These are phyloP conservation scores for Ascochyta lentis DNA, from an alignment of 2,329 filamentous ascomycete species.

Conservation along the genomic window DNA sequence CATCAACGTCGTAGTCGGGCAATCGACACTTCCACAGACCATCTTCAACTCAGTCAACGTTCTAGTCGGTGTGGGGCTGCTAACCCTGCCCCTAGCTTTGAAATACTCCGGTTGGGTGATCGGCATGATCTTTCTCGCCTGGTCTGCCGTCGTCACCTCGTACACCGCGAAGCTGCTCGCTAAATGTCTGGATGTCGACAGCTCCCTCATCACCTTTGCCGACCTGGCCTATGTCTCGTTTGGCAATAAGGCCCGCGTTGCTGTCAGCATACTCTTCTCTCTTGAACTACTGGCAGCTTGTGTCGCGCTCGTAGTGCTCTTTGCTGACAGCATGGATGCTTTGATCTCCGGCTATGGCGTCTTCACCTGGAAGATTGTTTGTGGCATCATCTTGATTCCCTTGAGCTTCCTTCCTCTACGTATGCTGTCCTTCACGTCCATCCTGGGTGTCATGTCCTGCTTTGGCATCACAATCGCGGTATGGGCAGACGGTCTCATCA, in stretches of 20 bases:
- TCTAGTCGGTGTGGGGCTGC: slow-evolving; percentile 84
- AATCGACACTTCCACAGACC: slow-evolving; percentile 94
- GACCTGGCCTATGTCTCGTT: slow-evolving; percentile 93
- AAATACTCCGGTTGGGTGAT: slow-evolving; percentile 89
- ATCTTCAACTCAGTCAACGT: slow-evolving; percentile 97
- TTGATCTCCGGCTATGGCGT: slow-evolving; percentile 75
- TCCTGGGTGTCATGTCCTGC: slow-evolving; percentile 90
- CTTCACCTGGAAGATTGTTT: slow-evolving; percentile 83
- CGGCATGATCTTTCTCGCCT: slow-evolving; percentile 75
- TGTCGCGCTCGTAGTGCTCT: slow-evolving; percentile 89
- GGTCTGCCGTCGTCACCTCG: slow-evolving; percentile 76
- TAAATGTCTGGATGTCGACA: slow-evolving; percentile 87
- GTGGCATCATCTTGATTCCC: slow-evolving; percentile 77
- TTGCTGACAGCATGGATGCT: slow-evolving; percentile 86
- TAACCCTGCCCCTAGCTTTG: slow-evolving; percentile 87
- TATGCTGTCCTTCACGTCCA: slow-evolving; percentile 85
- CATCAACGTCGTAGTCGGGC: slow-evolving; percentile 83
- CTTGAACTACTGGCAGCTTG: slow-evolving; percentile 87
- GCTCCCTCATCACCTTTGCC: slow-evolving; percentile 88
- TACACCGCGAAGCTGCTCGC: slow-evolving; percentile 88
- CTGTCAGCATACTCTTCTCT: slow-evolving; percentile 85
- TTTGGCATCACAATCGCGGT: slow-evolving; percentile 87
- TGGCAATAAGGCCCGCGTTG: slow-evolving; percentile 78
- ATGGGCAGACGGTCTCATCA: slow-evolving; percentile 84
- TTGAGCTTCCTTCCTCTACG: slow-evolving; percentile 85